These are phyloP conservation scores for Flaveria sonorensis DNA, from an alignment of 129 eudicot species.

Conservation along the genomic window DNA sequence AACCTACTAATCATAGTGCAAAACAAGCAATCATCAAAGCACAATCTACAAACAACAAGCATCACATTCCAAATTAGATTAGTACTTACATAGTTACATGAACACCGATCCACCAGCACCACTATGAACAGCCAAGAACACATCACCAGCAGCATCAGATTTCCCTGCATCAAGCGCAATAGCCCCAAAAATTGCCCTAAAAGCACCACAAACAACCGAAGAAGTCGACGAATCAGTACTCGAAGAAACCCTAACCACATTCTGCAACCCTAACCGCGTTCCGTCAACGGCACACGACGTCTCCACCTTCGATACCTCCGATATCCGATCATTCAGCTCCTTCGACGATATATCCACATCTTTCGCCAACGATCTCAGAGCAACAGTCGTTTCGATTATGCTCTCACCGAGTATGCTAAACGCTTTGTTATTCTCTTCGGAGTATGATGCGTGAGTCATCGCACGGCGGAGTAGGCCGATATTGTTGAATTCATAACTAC, in stretches of 20 bases:
- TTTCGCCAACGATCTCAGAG: slow-evolving; percentile 37
- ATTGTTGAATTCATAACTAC: slow-evolving; percentile 61
- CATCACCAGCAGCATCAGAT: slow-evolving; percentile 60
- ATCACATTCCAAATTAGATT: background rate
- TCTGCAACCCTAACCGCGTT: slow-evolving; percentile 59
- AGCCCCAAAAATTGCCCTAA: slow-evolving; percentile 80
- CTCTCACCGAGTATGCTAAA: slow-evolving; percentile 68
- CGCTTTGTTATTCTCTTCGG: slow-evolving; percentile 78
- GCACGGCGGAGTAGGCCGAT: slow-evolving; percentile 63
- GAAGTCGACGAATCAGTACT: slow-evolving; percentile 64
- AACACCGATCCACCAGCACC: slow-evolving; percentile 38
- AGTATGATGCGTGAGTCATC: slow-evolving; percentile 82
- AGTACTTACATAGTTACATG: slow-evolving; percentile 46
- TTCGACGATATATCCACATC: slow-evolving; percentile 66
- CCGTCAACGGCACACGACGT: slow-evolving; percentile 75
- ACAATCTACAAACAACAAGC: slow-evolving; percentile 16
- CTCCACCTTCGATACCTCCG: slow-evolving; percentile 62
- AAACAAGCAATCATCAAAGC: slow-evolving; percentile 4
- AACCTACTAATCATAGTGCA: background rate
- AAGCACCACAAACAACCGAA: slow-evolving; percentile 78
- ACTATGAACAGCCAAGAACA: slow-evolving; percentile 50
- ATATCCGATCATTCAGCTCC: slow-evolving; percentile 50
- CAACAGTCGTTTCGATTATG: slow-evolving; percentile 55
- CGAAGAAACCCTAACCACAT: slow-evolving; percentile 68
- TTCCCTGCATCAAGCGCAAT: slow-evolving; percentile 67